Evolutionary conservation across 2,329 filamentous ascomycete species (phyloP), one percentile per base, ranked within the genome.

Genomic region (Sporothrix protearum): DNA sequence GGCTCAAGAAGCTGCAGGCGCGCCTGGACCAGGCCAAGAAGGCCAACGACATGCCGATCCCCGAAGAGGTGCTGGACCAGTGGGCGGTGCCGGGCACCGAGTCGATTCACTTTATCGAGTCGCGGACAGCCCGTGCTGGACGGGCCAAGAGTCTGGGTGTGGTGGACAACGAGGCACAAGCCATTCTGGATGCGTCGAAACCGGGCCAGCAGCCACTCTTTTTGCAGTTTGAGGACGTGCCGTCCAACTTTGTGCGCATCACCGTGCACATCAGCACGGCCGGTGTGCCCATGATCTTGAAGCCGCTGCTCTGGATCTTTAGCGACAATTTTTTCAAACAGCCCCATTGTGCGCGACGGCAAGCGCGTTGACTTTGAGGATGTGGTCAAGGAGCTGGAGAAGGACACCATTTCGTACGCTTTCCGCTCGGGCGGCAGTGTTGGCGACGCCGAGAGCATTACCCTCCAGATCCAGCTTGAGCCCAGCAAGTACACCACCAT

Each of bases 171-270:
- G 80, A 86, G 3, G 88, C 93, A 4, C 96, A 99, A 80, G 85
- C 88, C 73, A 81, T 90, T 66, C 88, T 99, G 66, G 92, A 98
- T 78, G 83, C 85, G 16, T 88, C 93, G 53, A 85, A 86, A 3
- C 36, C 73, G 0, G 73, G 59, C 49, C 75, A 82, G 22, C 84
- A 83, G 7, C 79, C 90, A n/a, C 83, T 98, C 2, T 99, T 97
- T 80, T 86, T 99, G n/a, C 95, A 99, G 80, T 99, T 96, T 75
- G 96, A 99, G 81, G 91, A 97, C 77, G 94, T 98, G 16, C 91
- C 91, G 1, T 96, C 93, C 72, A 97, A 93, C 78, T 99, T 99
- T 79, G 93, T 97, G 7, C 91, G 95, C 76, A 86, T 98, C 72
- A 91, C 89, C 64, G 81, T 98, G 28, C 88, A 96, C 71, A 84